Conservation (phyloP, 495 filamentous ascomycete species). For the Talaromyces trachyspermus region DNA sequence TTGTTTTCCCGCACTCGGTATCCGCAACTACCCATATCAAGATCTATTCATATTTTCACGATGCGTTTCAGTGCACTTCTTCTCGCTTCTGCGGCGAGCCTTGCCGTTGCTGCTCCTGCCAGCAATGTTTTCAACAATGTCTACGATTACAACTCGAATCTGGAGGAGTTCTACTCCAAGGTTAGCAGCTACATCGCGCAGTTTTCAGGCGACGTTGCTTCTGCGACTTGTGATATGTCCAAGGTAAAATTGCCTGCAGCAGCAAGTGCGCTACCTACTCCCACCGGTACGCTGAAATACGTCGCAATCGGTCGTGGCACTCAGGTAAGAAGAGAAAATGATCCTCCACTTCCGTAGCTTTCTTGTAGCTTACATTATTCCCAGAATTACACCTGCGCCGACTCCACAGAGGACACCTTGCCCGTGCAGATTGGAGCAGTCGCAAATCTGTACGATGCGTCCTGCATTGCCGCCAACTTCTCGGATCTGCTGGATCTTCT, state of each 20-base stretch:
- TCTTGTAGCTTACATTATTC: background rate
- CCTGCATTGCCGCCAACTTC: constrained; percentile 63
- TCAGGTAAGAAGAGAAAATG: constrained; percentile 27
- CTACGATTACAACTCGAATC: constrained; percentile 32
- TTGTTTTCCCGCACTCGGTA: too few relatives aligned
- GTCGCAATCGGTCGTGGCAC: constrained; percentile 83
- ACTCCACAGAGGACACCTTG: constrained; percentile 42
- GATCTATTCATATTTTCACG: background rate
- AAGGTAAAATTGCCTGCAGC: constrained; percentile 31
- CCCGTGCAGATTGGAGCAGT: constrained; percentile 68
- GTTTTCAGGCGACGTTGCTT: constrained; percentile 3
- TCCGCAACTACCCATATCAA: too few relatives aligned
- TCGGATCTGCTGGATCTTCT: constrained; percentile 54
- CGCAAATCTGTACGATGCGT: constrained; percentile 81
- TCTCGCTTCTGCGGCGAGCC: constrained; percentile 17
- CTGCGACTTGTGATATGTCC: constrained; percentile 29
- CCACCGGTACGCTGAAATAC: constrained; percentile 55
- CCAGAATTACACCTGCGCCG: constrained; percentile 85
- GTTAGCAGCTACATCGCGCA: constrained; percentile 30
- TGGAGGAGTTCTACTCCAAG: constrained; percentile 29
- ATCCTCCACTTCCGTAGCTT: background rate
- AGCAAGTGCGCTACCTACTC: constrained; percentile 46
- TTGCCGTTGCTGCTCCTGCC: constrained; percentile 29
- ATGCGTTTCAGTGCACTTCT: constrained; percentile 6
- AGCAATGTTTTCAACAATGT: constrained; percentile 21